These are phyloP conservation scores for Tinospora cordifolia DNA, from an alignment of 164 flowering plant species.

Conservation along the genomic window DNA sequence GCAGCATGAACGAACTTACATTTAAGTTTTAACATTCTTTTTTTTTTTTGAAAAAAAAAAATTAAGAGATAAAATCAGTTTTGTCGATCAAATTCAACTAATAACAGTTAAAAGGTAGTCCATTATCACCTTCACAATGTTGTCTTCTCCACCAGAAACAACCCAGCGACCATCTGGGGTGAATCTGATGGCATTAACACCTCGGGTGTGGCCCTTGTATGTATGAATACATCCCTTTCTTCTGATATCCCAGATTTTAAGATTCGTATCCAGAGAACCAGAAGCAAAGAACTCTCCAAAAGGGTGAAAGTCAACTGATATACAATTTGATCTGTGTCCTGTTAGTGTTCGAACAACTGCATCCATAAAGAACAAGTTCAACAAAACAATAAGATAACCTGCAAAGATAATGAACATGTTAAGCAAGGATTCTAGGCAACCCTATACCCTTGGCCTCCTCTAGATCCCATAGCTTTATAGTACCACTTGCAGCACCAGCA, in stretches of 20 bases:
- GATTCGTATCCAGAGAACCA: conserved; percentile 94
- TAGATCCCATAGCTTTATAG: conserved; percentile 94
- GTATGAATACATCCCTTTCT: conserved; percentile 97
- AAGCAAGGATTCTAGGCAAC: background rate
- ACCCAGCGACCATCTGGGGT: conserved; percentile 99
- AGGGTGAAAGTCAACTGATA: conserved; percentile 96
- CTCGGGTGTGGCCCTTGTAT: conserved; percentile 96
- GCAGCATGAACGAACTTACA: background rate
- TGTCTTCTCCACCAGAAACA: conserved; percentile 98
- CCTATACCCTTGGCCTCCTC: conserved; percentile 95
- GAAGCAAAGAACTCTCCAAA: conserved; percentile 99
- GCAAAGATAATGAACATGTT: background rate
- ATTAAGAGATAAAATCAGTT: background rate
- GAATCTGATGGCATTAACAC: conserved; percentile 88
- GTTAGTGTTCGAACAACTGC: conserved; percentile 96
- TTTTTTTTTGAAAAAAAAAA: background rate
- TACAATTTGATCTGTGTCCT: conserved; percentile 93
- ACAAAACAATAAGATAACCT: background rate
- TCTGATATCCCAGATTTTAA: conserved; percentile 98
- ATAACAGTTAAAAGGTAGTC: background rate
- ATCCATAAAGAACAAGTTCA: conserved; percentile 8
- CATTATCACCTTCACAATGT: conserved; percentile 71
- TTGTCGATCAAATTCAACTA: background rate
- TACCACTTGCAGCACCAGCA: conserved; percentile 98
- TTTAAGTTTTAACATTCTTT: too few relatives aligned